Evolutionary conservation across 768 basidiomycete genomes (phyloP).

Genomic region (Termitomyces sp.): DNA sequence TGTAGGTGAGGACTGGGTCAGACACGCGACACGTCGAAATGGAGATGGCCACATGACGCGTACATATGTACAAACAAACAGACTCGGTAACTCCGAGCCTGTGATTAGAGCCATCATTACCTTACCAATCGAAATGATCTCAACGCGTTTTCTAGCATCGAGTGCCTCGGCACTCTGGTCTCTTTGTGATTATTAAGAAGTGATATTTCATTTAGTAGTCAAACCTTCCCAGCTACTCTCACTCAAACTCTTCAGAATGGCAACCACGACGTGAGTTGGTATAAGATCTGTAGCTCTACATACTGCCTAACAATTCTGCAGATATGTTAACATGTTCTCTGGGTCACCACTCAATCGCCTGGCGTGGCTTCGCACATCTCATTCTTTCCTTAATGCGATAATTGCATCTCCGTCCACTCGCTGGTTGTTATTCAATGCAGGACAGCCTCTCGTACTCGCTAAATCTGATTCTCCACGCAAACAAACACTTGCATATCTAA

Average conservation of each 20-base stretch:
- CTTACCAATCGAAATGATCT: background rate
- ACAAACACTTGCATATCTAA: conserved; percentile 45
- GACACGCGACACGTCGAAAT: conserved; percentile 6
- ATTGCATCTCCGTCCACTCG: conserved; percentile 53
- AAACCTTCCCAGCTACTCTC: background rate
- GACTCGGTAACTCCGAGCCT: background rate
- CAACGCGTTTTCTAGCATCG: background rate
- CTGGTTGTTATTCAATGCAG: conserved; percentile 78
- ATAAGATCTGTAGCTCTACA: no score
- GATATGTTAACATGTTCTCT: conserved; percentile 38
- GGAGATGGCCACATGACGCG: background rate
- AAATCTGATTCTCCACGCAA: conserved; percentile 28
- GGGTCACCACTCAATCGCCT: conserved; percentile 80
- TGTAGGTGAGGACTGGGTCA: conserved; percentile 13
- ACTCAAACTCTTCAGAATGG: conserved; percentile 9
- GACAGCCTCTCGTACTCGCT: conserved; percentile 61
- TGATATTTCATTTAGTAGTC: background rate
- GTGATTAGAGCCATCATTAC: background rate
- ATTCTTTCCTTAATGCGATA: conserved; percentile 72
- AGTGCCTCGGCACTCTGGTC: background rate
- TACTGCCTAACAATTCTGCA: background rate
- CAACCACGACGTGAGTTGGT: conserved; percentile 12
- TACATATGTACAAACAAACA: background rate
- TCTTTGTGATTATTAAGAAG: background rate
- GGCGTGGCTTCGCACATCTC: conserved; percentile 76